These are phyloP conservation scores for Xylariales sp. DNA, from an alignment of 2,329 filamentous ascomycete species.

Conservation along the genomic window DNA sequence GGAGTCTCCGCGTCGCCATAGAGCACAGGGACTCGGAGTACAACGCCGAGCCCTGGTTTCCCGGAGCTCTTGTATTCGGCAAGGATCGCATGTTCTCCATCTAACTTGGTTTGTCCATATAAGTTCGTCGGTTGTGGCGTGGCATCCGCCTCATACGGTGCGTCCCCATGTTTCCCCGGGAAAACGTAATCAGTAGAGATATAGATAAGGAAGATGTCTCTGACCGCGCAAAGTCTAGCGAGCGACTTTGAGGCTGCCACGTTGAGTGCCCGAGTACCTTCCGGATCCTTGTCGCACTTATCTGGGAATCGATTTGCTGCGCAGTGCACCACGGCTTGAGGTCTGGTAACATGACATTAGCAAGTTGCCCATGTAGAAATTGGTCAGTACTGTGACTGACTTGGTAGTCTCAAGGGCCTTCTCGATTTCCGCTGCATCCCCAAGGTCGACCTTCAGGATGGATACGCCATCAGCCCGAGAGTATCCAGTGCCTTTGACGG, in stretches of 20 bases:
- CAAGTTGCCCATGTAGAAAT: conserved; percentile 1
- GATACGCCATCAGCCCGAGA: conserved; percentile 67
- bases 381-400: conserved; percentile 34
- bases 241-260: conserved; percentile 65
- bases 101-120: conserved; percentile 60
- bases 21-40: conserved; percentile 76
- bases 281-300: conserved; percentile 74
- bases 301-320: conserved; percentile 87
- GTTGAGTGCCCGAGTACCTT: conserved; percentile 69
- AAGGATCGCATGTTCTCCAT: conserved; percentile 62
- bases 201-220: conserved; percentile 64
- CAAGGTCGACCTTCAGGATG: conserved; percentile 57
- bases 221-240: conserved; percentile 59
- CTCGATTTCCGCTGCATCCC: conserved; percentile 40
- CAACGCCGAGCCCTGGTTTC: conserved; percentile 54
- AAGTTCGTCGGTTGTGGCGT: conserved; percentile 69
- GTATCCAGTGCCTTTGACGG: conserved; percentile 68
- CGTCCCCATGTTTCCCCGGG: conserved; percentile 68
- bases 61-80: conserved; percentile 47
- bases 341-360: conserved; percentile 41
- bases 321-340: conserved; percentile 79
- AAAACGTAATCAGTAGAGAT: conserved; percentile 84
- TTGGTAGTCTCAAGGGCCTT: conserved; percentile 48
- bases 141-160: conserved; percentile 69
- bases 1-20: conserved; percentile 71